Conservation (phyloP, 768 basidiomycete species). For the Cytidiella melzeri region DNA sequence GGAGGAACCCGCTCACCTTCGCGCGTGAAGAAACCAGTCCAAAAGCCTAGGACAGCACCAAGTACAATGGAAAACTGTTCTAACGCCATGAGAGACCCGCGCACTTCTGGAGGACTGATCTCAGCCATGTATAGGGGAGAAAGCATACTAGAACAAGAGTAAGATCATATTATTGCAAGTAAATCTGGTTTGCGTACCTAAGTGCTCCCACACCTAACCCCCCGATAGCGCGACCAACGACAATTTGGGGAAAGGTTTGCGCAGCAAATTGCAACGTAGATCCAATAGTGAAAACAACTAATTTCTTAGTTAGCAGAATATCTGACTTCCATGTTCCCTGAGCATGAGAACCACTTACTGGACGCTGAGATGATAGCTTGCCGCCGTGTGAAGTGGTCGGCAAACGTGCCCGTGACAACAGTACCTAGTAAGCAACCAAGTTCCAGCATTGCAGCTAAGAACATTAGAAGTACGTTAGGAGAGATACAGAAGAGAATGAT, state of each 20-base stretch:
- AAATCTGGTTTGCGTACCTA: constrained; percentile 28
- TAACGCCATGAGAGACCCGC: constrained; percentile 73
- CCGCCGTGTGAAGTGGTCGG: constrained; percentile 63
- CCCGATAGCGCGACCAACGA: constrained; percentile 67
- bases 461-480: constrained; percentile 18
- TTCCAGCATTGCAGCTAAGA: constrained; percentile 67
- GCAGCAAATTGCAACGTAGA: constrained; percentile 65
- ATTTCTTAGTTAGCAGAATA: neutral
- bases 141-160: constrained; percentile 52
- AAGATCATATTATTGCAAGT: neutral
- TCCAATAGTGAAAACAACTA: constrained; percentile 68
- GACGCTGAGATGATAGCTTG: constrained; percentile 64
- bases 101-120: constrained; percentile 74
- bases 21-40: constrained; percentile 74
- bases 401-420: constrained; percentile 56
- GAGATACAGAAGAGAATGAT: neutral
- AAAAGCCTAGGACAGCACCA: constrained; percentile 79
- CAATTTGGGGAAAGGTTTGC: constrained; percentile 46
- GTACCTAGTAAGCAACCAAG: constrained; percentile 78
- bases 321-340: too few species aligned
- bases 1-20: constrained; percentile 34
- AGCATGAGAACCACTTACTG: constrained; percentile 46
- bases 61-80: constrained; percentile 79
- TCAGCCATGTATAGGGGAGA: constrained; percentile 80
- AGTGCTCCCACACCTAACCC: constrained; percentile 70